A percentile compares a stretch with the other conserved stretches of the same genome.
Conservation (phyloP, 257 asterid species). For the Fraxinus cuspidata region DNA sequence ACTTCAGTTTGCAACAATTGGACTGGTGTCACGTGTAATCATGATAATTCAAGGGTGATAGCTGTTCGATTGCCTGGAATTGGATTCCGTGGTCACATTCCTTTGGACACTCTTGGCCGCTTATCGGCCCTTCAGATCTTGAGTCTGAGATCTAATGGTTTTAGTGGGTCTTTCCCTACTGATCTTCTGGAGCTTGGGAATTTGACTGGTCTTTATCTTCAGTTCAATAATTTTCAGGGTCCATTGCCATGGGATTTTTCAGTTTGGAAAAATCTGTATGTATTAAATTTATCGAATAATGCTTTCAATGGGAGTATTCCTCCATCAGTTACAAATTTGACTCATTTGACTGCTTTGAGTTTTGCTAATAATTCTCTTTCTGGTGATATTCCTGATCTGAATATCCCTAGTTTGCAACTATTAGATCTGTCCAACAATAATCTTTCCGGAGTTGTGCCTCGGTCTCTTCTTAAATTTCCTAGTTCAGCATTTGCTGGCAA, state of each 20-base stretch:
- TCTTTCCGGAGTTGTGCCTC: slow-evolving; percentile 46
- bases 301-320: slow-evolving; percentile 46
- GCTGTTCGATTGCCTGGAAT: slow-evolving; percentile 46
- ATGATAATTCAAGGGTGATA: slow-evolving; percentile 34
- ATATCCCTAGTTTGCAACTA: slow-evolving; percentile 38
- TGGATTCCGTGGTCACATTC: slow-evolving; percentile 47
- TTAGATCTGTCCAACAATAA: slow-evolving; percentile 53
- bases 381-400: slow-evolving; percentile 51
- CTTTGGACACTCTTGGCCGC: slow-evolving; percentile 48
- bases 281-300: slow-evolving; percentile 43
- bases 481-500: slow-evolving; percentile 46
- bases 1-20: slow-evolving; percentile 42
- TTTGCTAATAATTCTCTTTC: slow-evolving; percentile 51
- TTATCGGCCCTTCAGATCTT: slow-evolving; percentile 46
- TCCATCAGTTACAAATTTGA: slow-evolving; percentile 36
- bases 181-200: slow-evolving; percentile 44
- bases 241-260: slow-evolving; percentile 45
- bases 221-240: slow-evolving; percentile 42
- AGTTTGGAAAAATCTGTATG: slow-evolving; percentile 44
- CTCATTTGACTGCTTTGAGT: slow-evolving; percentile 36
- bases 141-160: slow-evolving; percentile 52
- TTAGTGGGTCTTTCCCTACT: slow-evolving; percentile 46
- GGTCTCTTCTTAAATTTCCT: slow-evolving; percentile 45
- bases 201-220: slow-evolving; percentile 43
- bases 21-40: slow-evolving; percentile 52